Base-by-base conservation (phyloP, 2,329 filamentous ascomycete genomes). In the Trichoderma sp. region DNA sequence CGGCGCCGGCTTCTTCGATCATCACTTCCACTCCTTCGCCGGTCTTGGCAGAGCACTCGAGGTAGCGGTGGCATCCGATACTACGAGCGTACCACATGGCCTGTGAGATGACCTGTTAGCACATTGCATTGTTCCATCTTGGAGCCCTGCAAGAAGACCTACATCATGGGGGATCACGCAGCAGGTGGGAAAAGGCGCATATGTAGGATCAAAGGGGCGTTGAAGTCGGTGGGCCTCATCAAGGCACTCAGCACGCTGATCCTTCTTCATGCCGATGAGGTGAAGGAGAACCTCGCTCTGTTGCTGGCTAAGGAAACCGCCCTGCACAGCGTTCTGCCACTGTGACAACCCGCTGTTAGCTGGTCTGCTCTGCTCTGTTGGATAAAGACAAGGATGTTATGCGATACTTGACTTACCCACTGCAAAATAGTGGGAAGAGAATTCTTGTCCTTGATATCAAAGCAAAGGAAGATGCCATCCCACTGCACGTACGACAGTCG, bases 401-500 rank as follows among this genome's bases (percentile, higher is more conserved):
- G 17, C 4, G 26, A 59, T 47, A 7, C 28, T 50, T 43, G 26
- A 43, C 77, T 67, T 73, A 82, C 81, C 81, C 81, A 83, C 65
- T 79, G 77, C 1, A 81, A 68, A 34, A 82, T 79, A 1, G 74
- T 78, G 26, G 77, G 76, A 75, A 82, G 75, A 9, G 80, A 80
- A 28, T 77, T 68, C 66, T 78, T 79, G 39, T 81, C 76, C 17
- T 77, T 76, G 8, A 82, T 76, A n/a, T 83, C 81, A 69, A 82
- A 83, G 71, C 81, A 83, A 36, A 83, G 75, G 70, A 83, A 82
- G 0, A 83, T 74, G 2, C 77, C 80, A 4, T 83, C 80, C 81
- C 80, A 83, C 6, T 74, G 57, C 13, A 82, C 79, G 71, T 81
- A 81, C 23, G 78, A 77, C 34, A 82, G 69, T 6, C 76, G 76